Evolutionary conservation across 352 stramenopile species (phyloP).

Genomic region (Pythium rishiriense): DNA sequence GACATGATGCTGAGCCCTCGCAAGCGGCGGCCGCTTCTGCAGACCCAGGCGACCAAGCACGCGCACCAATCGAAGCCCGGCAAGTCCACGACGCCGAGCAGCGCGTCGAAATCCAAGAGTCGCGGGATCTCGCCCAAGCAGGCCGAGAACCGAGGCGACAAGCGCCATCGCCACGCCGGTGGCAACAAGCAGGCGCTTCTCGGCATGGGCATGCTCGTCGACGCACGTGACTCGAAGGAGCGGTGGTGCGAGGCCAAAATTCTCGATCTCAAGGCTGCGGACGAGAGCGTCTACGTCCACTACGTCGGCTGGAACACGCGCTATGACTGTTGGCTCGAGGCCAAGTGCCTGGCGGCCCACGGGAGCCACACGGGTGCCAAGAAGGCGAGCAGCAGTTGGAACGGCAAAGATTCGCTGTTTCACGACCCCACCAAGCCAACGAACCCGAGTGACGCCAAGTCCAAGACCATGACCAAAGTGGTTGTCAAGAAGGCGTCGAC

Average conservation of each 20-base stretch:
- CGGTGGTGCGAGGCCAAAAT: constrained; percentile 69
- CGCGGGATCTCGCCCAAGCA: background rate
- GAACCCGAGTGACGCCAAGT: constrained; percentile 3
- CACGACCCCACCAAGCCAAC: constrained; percentile 16
- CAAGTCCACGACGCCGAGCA: background rate
- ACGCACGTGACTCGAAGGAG: constrained; percentile 54
- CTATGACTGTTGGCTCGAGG: constrained; percentile 62
- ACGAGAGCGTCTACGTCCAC: constrained; percentile 53
- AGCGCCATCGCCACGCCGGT: background rate
- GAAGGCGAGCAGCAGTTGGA: constrained; percentile 49
- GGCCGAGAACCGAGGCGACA: constrained; percentile 13
- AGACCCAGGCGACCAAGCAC: constrained; percentile 5
- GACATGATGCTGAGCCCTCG: constrained; percentile 4
- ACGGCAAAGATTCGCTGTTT: constrained; percentile 37
- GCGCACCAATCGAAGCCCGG: background rate
- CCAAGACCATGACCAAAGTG: background rate
- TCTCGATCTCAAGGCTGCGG: constrained; percentile 39
- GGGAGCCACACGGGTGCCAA: constrained; percentile 41
- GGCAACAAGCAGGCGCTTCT: background rate
- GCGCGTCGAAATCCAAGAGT: background rate
- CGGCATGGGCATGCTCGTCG: constrained; percentile 53
- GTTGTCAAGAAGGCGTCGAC: background rate
- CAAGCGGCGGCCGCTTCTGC: constrained; percentile 19
- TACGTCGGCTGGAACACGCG: constrained; percentile 80
- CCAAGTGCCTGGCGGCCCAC: constrained; percentile 50